phyloP scores from a whole-genome alignment of 2,329 filamentous ascomycete species.

The Fusarium paranaense region DNA sequence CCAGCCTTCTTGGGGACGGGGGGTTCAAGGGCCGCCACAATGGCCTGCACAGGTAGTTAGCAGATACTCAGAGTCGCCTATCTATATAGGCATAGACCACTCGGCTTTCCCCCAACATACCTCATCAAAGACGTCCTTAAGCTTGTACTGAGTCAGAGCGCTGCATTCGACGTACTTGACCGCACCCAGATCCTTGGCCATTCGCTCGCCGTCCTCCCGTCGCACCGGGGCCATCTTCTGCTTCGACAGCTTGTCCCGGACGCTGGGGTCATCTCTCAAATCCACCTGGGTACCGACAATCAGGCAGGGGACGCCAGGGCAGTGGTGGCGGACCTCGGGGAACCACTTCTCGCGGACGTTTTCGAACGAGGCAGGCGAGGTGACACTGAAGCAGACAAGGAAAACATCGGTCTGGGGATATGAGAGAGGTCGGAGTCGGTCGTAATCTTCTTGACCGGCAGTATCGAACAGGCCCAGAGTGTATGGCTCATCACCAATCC shows the following conservation, averaged over 20 bases:
- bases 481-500: slow-evolving; percentile 99
- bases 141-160: slow-evolving; percentile 95
- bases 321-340: slow-evolving; percentile 98
- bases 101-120: slow-evolving; percentile 61
- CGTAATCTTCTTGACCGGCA: slow-evolving; percentile 99
- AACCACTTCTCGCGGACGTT: slow-evolving; percentile 99
- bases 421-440: slow-evolving; percentile 93
- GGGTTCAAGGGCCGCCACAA: slow-evolving; percentile 94
- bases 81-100: not conserved
- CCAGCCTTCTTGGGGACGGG: slow-evolving; percentile 81
- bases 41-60: slow-evolving; percentile 73
- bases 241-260: slow-evolving; percentile 91
- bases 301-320: slow-evolving; percentile 95
- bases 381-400: slow-evolving; percentile 98
- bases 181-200: slow-evolving; percentile 97
- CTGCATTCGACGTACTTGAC: slow-evolving; percentile 99
- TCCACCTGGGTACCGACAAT: slow-evolving; percentile 99
- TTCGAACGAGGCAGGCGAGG: slow-evolving; percentile 96
- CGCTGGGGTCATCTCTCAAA: slow-evolving; percentile 87
- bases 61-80: not conserved
- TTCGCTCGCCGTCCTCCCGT: slow-evolving; percentile 92
- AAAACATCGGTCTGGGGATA: slow-evolving; percentile 99
- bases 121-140: slow-evolving; percentile 99
- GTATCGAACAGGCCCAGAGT: slow-evolving; percentile 98
- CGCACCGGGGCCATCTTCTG: slow-evolving; percentile 96